A percentile compares a stretch with the other conserved stretches of the same genome.
These are phyloP conservation scores for Pittosporum tobira DNA, from an alignment of 129 eudicot genomes.

Conservation along the genomic window DNA sequence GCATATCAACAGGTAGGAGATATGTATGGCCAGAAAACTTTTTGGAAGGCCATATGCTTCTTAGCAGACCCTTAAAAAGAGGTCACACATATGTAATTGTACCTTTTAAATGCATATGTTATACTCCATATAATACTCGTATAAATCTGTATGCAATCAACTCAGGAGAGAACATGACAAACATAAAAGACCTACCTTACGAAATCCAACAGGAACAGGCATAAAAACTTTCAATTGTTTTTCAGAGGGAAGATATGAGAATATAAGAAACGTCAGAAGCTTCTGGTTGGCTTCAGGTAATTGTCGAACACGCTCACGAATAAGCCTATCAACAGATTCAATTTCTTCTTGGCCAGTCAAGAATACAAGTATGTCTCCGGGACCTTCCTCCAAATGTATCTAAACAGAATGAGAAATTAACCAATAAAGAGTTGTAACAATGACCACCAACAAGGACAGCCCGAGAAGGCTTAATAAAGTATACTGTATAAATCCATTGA, in stretches of 20 bases:
- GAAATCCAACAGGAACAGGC: slow-evolving; percentile 67
- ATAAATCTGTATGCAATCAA: neutral
- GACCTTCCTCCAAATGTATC: slow-evolving; percentile 84
- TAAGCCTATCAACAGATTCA: slow-evolving; percentile 80
- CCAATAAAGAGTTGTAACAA: neutral
- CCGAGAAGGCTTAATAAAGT: neutral
- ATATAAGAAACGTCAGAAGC: slow-evolving; percentile 52
- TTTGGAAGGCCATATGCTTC: neutral
- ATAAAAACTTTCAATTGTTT: slow-evolving; percentile 77
- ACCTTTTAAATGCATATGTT: no score
- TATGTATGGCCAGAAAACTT: slow-evolving; percentile 1
- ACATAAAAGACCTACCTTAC: slow-evolving; percentile 49
- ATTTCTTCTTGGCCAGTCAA: slow-evolving; percentile 98
- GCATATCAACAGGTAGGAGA: slow-evolving; percentile 12
- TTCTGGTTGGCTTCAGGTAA: slow-evolving; percentile 61
- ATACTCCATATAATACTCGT: neutral
- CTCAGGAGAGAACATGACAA: neutral
- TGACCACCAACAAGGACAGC: neutral
- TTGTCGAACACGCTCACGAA: slow-evolving; percentile 55
- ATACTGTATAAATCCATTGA: no score
- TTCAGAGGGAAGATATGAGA: slow-evolving; percentile 93
- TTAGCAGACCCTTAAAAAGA: neutral
- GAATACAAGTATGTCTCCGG: slow-evolving; percentile 90
- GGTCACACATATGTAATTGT: no score
- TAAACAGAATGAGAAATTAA: slow-evolving; percentile 19